Evolutionary conservation across 352 stramenopile genomes (phyloP), one percentile per base, ranked within the genome.

Genomic region (Elongisporangium undulatum): DNA sequence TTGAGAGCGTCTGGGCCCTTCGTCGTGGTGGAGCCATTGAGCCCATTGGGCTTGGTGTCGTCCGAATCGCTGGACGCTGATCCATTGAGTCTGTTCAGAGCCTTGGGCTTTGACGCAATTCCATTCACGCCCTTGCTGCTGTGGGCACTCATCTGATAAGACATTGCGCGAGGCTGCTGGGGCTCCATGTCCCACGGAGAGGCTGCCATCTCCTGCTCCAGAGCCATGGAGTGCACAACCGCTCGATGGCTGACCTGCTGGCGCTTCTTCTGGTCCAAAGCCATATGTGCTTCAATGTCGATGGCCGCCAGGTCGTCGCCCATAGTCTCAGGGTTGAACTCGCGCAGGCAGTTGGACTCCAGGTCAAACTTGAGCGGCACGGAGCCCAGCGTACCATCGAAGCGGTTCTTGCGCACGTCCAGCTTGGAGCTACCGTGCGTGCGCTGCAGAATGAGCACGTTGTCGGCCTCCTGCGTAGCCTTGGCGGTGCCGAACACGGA

Each of bases 381-480:
- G 19, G 80, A 92, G 45, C 95, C 95, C 13, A 98, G 67, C 24
- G 87, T 79, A 41, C 95, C 95, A 61, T 98, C 91, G 62, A 97
- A 98, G 9, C 95, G 87, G 69, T 98, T 98, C 76, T 98, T 98
- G 55, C 90, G 90, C 51, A 99, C 87, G 62, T 99, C 96, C 10
- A 99, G 61, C 62, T 95, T 98, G 66, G 97, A 98, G 19, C 90
- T 62, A 9, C 82, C 89, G 19, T 72, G 67, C 15, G 79, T 90
- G 54, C 83, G 82, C 76, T 99, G 98, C 48, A 99, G 68, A 56
- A 99, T 99, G n/a, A 99, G 69, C 19, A 99, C 97, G 53, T 98
- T 99, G 72, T 99, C 98, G 10, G 97, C 97, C 79, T 99, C 98
- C 79, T 99, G 98, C 2, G 97, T 99, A 10, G 97, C 97, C 71